Base-by-base conservation (phyloP, 495 filamentous ascomycete genomes). In the Aspergillus conjunctus region DNA sequence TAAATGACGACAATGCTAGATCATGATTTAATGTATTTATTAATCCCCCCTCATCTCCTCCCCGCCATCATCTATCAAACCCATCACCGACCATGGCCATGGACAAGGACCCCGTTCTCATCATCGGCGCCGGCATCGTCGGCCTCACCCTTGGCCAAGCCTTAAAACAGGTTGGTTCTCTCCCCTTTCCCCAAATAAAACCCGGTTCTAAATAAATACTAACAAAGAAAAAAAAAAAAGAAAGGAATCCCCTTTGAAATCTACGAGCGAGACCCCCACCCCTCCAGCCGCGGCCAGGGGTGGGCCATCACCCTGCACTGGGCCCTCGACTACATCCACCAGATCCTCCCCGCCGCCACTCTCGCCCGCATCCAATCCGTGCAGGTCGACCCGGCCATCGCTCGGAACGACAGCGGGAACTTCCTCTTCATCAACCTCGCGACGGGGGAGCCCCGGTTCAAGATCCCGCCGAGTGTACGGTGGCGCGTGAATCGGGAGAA, bases 291-390 rank as follows among this genome's bases (percentile, higher is more conserved):
- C 10, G 71, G 68, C 5, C 76, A 77, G 52, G 84, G 84, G 15
- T 87, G 83, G 83, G 83, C 80, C 17, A 77, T 87, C 33, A 85
- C 85, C 0, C 72, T 87, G 21, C 83, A 87, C 66, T 85, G 82
- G 81, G 79, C 79, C 8, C 69, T 85, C 8, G 66, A 78, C 6
- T 77, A 76, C n/a, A 70, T 87, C 59, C 68, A 73, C 2, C 58
- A 75, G 20, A 68, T 86, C 45, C 71, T 86, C 17, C 82, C 82
- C 0, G 66, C 76, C 11, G 66, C 79, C 8, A 68, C 82, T 14
- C 58, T 82, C 3, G 58, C 57, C 2, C 71, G 73, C 0, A 73
- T 87, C n/a, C 72, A 77, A 31, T 75, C 77, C 51, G 68, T 76
- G 2, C 78, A 82, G 54, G 81, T 85, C 14, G 76, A 85, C 55